phyloP scores from a whole-genome alignment of 2,329 filamentous ascomycete genomes.

The Ambrosiella xylebori region DNA sequence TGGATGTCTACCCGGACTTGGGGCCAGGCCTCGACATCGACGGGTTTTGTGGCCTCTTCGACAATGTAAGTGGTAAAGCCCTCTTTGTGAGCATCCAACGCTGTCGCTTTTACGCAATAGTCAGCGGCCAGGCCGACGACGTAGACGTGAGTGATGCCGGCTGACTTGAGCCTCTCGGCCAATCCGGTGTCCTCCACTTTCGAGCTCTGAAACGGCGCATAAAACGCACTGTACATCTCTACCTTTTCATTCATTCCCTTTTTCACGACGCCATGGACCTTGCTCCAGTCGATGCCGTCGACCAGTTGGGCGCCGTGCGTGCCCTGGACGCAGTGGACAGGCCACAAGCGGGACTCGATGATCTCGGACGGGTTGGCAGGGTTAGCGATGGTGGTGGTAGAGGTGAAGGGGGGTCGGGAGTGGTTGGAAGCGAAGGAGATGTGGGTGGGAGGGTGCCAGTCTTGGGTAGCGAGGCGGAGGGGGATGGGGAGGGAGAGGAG shows the following conservation, averaged over 20 bases:
- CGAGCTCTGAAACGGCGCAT: conserved; percentile 54
- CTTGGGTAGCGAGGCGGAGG: conserved; percentile 68
- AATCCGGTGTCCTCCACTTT: conserved; percentile 47
- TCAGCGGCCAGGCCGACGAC: conserved; percentile 76
- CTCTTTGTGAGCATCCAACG: conserved; percentile 55
- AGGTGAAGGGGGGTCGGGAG: conserved; percentile 44
- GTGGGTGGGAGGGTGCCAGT: conserved; percentile 73
- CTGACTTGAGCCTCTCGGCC: conserved; percentile 34
- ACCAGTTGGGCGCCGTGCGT: conserved; percentile 58
- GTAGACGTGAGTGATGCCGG: conserved; percentile 54
- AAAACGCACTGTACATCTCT: conserved; percentile 92
- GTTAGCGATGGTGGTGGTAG: conserved; percentile 46
- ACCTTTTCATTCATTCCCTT: conserved; percentile 61
- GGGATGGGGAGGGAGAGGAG: conserved; percentile 45
- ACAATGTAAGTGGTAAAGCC: conserved; percentile 66
- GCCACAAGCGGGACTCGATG: conserved; percentile 64
- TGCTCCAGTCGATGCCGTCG: conserved; percentile 44
- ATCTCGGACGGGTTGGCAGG: conserved; percentile 44
- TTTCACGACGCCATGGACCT: conserved; percentile 49
- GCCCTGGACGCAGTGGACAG: conserved; percentile 67
- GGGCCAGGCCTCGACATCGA: conserved; percentile 45
- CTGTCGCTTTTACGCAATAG: conserved; percentile 74
- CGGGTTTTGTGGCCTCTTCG: conserved; percentile 59
- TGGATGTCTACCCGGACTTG: conserved; percentile 35
- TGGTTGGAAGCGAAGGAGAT: conserved; percentile 83